Evolutionary conservation across 2,329 filamentous ascomycete species (phyloP).

Genomic region (Fusarium mexicanum): DNA sequence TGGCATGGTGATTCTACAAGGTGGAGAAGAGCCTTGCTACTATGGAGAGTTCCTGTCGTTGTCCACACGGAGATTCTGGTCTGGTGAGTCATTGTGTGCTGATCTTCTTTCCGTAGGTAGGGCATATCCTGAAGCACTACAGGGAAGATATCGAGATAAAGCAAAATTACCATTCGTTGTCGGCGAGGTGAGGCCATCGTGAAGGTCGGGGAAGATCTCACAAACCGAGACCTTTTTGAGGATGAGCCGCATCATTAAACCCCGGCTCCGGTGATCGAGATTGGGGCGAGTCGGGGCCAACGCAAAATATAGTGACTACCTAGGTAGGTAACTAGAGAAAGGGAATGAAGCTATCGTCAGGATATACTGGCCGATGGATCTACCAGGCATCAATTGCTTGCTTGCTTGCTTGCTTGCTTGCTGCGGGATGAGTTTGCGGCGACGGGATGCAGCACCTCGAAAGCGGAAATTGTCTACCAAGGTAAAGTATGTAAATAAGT

Average conservation of each 20-base stretch:
- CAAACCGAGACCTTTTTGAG: not conserved
- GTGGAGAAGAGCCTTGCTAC: not conserved
- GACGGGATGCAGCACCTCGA: not conserved
- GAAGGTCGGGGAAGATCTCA: not conserved
- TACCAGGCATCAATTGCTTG: not conserved
- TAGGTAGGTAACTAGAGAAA: too few relatives aligned
- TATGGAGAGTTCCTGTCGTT: not conserved
- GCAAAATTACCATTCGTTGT: not conserved
- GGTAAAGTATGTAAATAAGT: too few relatives aligned
- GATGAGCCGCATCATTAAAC: not conserved
- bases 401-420: not conserved
- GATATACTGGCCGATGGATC: not conserved
- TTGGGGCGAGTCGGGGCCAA: not conserved
- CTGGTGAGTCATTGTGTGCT: slow-evolving; percentile 5
- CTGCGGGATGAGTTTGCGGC: not conserved
- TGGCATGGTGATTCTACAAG: not conserved
- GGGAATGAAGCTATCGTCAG: slow-evolving; percentile 10
- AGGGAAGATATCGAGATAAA: not conserved
- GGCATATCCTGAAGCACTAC: not conserved
- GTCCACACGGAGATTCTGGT: not conserved
- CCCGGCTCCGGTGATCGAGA: not conserved
- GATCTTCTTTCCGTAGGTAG: not conserved
- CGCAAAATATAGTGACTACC: not conserved
- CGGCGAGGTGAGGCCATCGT: not conserved
- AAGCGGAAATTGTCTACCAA: not conserved